phyloP scores from a whole-genome alignment of 306 rosid genomes.

The Hylodesmum podocarpum region DNA sequence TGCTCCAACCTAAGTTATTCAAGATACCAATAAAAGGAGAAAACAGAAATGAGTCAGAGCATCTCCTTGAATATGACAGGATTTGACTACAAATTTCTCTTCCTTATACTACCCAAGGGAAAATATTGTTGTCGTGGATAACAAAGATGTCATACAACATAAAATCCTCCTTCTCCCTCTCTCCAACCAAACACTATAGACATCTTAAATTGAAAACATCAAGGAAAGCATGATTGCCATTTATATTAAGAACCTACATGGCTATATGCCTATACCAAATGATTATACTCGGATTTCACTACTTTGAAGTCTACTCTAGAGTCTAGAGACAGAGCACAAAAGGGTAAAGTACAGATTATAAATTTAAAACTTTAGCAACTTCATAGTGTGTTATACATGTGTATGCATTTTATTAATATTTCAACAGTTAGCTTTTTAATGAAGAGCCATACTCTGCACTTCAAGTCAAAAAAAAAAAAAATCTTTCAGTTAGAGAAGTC shows the following conservation, averaged over 20 bases:
- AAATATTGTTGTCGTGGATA: neutral
- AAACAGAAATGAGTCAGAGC: slow-evolving; percentile 19
- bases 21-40: slow-evolving; percentile 29
- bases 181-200: neutral
- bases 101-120: neutral
- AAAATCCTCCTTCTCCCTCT: neutral
- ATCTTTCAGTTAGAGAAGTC: neutral
- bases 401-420: neutral
- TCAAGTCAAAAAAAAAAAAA: neutral
- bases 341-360: neutral
- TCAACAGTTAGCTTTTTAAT: neutral
- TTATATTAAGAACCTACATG: neutral
- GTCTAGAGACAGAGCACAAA: neutral
- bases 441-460: neutral
- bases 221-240: slow-evolving; percentile 19
- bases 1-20: slow-evolving; percentile 81
- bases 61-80: slow-evolving; percentile 8
- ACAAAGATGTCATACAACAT: slow-evolving; percentile 18
- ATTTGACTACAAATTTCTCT: neutral
- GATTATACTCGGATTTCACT: neutral
- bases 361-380: neutral
- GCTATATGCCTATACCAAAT: too few species aligned
- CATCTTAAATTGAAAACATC: neutral
- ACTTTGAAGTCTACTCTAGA: neutral
- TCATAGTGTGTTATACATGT: neutral